Conservation (phyloP, 2,329 filamentous ascomycete genomes). For the Claviceps sp. region DNA sequence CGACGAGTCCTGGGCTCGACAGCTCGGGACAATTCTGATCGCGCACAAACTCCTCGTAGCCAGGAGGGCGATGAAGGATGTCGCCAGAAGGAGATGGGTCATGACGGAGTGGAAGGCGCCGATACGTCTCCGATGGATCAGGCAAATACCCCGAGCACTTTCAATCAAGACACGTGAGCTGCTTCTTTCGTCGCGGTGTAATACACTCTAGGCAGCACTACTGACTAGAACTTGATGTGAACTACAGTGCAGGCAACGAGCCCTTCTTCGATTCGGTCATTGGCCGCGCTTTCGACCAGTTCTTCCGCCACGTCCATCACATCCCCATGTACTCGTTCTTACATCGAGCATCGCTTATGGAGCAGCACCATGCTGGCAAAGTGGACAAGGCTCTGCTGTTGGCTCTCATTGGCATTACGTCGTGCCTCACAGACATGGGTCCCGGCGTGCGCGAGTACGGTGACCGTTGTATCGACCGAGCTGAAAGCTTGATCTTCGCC, state of each 20-base stretch:
- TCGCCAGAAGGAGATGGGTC: conserved; percentile 1
- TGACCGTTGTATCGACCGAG: conserved; percentile 39
- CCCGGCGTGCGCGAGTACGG: conserved; percentile 38
- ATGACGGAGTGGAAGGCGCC: conserved; percentile 20
- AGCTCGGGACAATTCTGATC: conserved; percentile 10
- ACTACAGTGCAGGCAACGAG: conserved; percentile 21
- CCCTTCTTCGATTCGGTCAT: conserved; percentile 36
- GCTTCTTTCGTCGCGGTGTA: neutral
- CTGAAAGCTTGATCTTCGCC: conserved; percentile 36
- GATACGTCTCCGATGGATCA: conserved; percentile 22
- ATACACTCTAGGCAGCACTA: neutral
- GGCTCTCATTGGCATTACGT: conserved; percentile 42
- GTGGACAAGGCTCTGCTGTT: conserved; percentile 41
- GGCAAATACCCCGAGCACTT: conserved; percentile 20
- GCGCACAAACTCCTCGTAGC: conserved; percentile 19
- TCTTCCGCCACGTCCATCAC: conserved; percentile 45
- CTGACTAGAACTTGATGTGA: neutral
- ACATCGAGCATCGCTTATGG: conserved; percentile 46
- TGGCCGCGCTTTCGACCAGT: conserved; percentile 39
- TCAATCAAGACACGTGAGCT: conserved; percentile 22
- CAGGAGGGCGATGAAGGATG: conserved; percentile 18
- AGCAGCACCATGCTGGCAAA: conserved; percentile 42
- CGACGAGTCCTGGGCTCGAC: conserved; percentile 24
- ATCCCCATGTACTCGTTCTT: conserved; percentile 46
- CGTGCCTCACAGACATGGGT: conserved; percentile 41